Evolutionary conservation across 495 filamentous ascomycete species (phyloP), one percentile per base, ranked within the genome.

Genomic region (Podospora tetraspora): DNA sequence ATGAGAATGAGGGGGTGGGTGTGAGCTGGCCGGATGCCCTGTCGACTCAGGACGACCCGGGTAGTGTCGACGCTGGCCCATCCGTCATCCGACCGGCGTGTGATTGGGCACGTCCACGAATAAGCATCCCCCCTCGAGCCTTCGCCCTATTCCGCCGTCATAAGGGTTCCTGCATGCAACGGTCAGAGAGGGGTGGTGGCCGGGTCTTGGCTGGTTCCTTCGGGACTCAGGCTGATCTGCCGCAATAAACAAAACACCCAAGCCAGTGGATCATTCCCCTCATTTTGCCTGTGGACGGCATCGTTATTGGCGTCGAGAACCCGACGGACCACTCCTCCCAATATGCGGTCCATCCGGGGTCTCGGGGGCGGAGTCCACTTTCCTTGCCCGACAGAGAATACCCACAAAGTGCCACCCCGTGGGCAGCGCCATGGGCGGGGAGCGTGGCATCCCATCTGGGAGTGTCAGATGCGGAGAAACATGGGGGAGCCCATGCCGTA

Each of bases 181-280:
- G 62, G 37, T 24, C 52, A 19, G 27, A 57, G 32, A 23, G 11
- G 25, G 56, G 64, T 59, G 27, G 57, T 24, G 19, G 27, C 19
- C 43, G 27, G 56, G 62, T 32, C 64, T 66, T 66, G 64, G 64
- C 64, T 52, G 66, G 66, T 68, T 68, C 60, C 66, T 60, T 23
- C 29, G 56, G 62, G 30, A 67, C 65, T 70, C 69, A 70, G 69
- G 61, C 69, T 70, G 65, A 70, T 68, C 23, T 70, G 56, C 19
- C 29, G 61, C 32, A 67, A 67, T 70, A 25, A 66, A 63, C 56
- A 59, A 37, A 64, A 52, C 61, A 58, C 59, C 67, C 67, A 69
- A 57, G 30, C 29, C 67, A 61, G 67, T 52, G 67, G 69, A 32
- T 24, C 61, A 29, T 11, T 34, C 64, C 57, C 56, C 29, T 61